A percentile compares a stretch with the other conserved stretches of the same genome.
These are phyloP conservation scores for Fraxinus latifolia DNA, from an alignment of 305 asterid species.

Conservation along the genomic window DNA sequence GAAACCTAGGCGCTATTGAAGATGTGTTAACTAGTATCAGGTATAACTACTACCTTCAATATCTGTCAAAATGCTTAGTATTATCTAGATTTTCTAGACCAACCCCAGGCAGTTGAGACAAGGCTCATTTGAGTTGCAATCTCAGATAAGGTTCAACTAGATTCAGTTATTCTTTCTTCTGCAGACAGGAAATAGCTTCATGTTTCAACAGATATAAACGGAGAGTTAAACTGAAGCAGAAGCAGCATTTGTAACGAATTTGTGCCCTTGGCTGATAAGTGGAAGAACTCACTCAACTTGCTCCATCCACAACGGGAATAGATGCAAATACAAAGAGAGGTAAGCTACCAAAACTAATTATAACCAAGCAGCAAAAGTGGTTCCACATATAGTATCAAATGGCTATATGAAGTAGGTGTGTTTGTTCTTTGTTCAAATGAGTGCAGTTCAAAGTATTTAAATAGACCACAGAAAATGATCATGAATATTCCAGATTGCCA, in stretches of 20 bases:
- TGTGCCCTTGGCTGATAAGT: neutral
- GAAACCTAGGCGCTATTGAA: neutral
- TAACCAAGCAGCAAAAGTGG: neutral
- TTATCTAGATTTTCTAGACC: neutral
- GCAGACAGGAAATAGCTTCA: constrained; percentile 10
- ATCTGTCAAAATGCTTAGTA: neutral
- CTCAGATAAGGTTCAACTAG: constrained; percentile 10
- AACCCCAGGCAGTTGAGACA: neutral
- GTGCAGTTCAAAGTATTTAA: constrained; percentile 1
- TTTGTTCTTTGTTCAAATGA: neutral
- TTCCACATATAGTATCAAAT: constrained; percentile 5
- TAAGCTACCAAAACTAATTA: neutral
- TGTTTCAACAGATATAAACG: constrained; percentile 3
- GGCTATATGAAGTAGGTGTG: constrained; percentile 1
- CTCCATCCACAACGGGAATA: constrained; percentile 9
- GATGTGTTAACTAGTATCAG: neutral
- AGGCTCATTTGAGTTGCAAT: neutral
- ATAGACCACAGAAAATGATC: constrained; percentile 15
- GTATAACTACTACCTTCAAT: neutral
- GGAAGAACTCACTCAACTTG: constrained; percentile 1
- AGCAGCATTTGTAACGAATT: neutral
- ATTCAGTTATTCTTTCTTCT: constrained; percentile 8
- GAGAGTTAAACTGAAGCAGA: neutral
- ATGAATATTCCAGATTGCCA: neutral
- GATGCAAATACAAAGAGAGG: neutral